phyloP scores from a whole-genome alignment of 2,329 filamentous ascomycete species.

The Pseudopithomyces maydicus region DNA sequence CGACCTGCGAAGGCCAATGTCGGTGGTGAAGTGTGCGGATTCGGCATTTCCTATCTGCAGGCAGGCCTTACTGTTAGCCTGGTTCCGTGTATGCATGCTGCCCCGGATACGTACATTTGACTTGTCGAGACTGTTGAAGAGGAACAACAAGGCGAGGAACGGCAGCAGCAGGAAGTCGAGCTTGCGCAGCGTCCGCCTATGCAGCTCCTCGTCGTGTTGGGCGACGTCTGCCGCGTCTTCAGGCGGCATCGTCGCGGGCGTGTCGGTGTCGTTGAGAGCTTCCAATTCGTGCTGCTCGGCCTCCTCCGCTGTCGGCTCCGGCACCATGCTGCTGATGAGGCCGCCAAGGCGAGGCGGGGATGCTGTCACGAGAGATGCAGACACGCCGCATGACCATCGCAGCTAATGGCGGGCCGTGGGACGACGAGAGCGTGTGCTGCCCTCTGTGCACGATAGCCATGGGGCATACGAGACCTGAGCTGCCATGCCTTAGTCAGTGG shows the following conservation, averaged over 20 bases:
- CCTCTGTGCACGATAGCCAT: not conserved
- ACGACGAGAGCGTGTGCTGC: not conserved
- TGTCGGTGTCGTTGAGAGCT: not conserved
- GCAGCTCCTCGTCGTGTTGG: constrained; percentile 23
- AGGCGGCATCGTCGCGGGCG: constrained; percentile 9
- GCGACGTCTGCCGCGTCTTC: constrained; percentile 7
- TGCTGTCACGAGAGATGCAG: not conserved
- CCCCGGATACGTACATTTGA: constrained; percentile 46
- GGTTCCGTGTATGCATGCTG: not conserved
- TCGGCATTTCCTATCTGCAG: constrained; percentile 60
- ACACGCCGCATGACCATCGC: not conserved
- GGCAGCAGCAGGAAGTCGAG: constrained; percentile 57
- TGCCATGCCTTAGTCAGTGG: not conserved
- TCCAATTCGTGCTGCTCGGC: constrained; percentile 3
- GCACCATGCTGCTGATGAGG: not conserved
- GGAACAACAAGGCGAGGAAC: constrained; percentile 57
- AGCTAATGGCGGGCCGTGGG: not conserved
- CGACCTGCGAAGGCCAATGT: constrained; percentile 57
- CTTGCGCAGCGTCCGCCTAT: constrained; percentile 51
- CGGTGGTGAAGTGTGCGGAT: constrained; percentile 63
- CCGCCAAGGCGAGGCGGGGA: constrained; percentile 3
- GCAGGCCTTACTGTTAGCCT: not conserved
- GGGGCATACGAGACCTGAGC: not conserved
- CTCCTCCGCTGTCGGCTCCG: not conserved
- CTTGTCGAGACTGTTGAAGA: constrained; percentile 60